Evolutionary conservation across 495 filamentous ascomycete species (phyloP).

Genomic region (Haplographium delicatum): DNA sequence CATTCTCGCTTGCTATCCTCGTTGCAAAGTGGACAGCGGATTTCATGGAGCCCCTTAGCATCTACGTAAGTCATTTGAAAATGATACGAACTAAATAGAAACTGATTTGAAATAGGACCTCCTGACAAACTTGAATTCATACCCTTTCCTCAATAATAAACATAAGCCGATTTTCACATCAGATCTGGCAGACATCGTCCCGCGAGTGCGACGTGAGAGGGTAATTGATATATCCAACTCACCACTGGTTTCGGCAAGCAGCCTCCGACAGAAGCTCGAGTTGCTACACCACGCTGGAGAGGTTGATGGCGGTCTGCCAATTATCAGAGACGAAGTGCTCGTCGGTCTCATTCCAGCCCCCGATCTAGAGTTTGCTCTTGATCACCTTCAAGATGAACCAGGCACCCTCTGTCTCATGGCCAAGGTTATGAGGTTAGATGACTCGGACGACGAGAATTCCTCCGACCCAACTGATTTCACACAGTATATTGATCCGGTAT

Average conservation of each 20-base stretch:
- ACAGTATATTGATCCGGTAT: conserved; percentile 79
- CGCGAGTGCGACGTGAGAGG: conserved; percentile 63
- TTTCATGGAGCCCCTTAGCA: conserved; percentile 88
- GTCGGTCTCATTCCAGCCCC: conserved; percentile 90
- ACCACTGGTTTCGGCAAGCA: conserved; percentile 65
- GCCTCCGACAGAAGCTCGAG: conserved; percentile 74
- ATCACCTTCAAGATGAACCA: conserved; percentile 70
- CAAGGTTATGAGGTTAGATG: conserved; percentile 47
- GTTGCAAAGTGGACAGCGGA: conserved; percentile 98
- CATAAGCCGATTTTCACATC: conserved; percentile 82
- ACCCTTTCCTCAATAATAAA: conserved; percentile 94
- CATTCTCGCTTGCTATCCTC: conserved; percentile 86
- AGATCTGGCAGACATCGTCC: conserved; percentile 79
- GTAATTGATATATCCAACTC: conserved; percentile 85
- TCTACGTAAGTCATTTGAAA: conserved; percentile 72
- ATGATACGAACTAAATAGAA: too few relatives aligned
- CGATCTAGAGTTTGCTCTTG: conserved; percentile 89
- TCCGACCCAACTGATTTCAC: conserved; percentile 79
- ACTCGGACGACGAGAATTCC: conserved; percentile 49
- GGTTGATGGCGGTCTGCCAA: conserved; percentile 85
- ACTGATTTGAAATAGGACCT: conserved; percentile 55
- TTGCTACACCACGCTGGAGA: conserved; percentile 79
- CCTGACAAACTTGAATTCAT: conserved; percentile 93
- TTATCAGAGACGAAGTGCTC: conserved; percentile 72
- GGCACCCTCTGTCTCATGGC: conserved; percentile 77